Evolutionary conservation across 2,329 filamentous ascomycete genomes (phyloP).

Genomic region (Claviceps africana): DNA sequence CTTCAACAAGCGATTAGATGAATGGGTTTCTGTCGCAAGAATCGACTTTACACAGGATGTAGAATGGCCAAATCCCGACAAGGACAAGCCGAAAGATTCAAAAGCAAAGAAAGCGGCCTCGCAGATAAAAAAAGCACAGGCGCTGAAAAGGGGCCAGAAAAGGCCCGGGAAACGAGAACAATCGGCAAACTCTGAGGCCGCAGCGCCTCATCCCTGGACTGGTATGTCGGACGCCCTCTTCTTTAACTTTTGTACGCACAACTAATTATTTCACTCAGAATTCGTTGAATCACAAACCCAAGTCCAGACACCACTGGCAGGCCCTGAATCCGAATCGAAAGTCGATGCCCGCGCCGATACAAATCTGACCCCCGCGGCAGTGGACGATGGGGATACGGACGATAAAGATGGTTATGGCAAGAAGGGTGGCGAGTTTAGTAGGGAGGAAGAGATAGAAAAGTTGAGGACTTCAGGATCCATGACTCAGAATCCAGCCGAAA

Average conservation of each 20-base stretch:
- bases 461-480: constrained; percentile 88
- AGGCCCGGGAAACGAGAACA: constrained; percentile 41
- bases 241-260: not conserved
- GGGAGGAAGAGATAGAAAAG: constrained; percentile 92
- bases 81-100: constrained; percentile 58
- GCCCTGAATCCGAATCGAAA: constrained; percentile 31
- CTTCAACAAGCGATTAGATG: constrained; percentile 76
- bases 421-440: constrained; percentile 46
- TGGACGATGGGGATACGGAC: constrained; percentile 42
- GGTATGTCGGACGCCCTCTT: constrained; percentile 13
- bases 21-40: constrained; percentile 75
- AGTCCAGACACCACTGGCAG: constrained; percentile 28
- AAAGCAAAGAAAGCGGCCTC: constrained; percentile 61
- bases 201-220: constrained; percentile 40
- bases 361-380: constrained; percentile 29
- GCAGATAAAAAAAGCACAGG: constrained; percentile 41
- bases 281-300: constrained; percentile 33
- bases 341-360: constrained; percentile 28
- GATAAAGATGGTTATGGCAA: constrained; percentile 32
- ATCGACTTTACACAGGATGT: constrained; percentile 85
- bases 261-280: constrained; percentile 16
- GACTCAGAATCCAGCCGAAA: constrained; percentile 97
- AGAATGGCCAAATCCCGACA: constrained; percentile 89
- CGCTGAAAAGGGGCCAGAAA: constrained; percentile 46
- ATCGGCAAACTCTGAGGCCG: constrained; percentile 37